Percentiles rank a stretch among this genome's conserved stretches.
phyloP scores from a whole-genome alignment of 1,139 yeast genomes.

The Blastobotrys serpentis region DNA sequence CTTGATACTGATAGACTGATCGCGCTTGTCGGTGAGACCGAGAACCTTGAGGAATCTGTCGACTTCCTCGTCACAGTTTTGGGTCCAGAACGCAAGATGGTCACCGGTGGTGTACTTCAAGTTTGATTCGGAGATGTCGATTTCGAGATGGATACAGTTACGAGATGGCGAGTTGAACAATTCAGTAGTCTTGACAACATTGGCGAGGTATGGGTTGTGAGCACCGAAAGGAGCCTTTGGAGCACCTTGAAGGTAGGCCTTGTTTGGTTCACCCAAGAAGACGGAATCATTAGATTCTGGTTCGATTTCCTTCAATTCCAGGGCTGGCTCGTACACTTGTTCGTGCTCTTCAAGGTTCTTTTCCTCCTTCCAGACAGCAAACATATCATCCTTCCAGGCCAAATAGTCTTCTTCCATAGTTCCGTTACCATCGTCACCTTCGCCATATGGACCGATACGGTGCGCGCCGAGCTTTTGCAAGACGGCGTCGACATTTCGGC shows the following conservation, averaged over 20 bases:
- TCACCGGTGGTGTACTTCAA: constrained; percentile 92
- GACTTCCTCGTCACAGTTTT: constrained; percentile 77
- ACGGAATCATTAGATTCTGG: constrained; percentile 47
- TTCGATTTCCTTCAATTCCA: constrained; percentile 46
- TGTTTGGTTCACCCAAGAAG: constrained; percentile 83
- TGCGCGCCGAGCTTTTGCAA: constrained; percentile 65
- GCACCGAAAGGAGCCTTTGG: constrained; percentile 80
- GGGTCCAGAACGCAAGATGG: constrained; percentile 93
- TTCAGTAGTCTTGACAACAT: constrained; percentile 60
- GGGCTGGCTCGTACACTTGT: constrained; percentile 70
- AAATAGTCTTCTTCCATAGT: constrained; percentile 93
- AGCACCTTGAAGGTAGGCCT: constrained; percentile 53
- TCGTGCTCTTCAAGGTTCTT: constrained; percentile 75
- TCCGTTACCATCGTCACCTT: constrained; percentile 94
- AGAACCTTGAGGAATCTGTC: constrained; percentile 62
- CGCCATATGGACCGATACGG: constrained; percentile 70
- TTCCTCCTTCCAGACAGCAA: constrained; percentile 63
- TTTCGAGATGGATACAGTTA: constrained; percentile 86
- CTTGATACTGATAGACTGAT: constrained; percentile 61
- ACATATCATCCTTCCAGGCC: constrained; percentile 82
- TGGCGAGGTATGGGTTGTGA: constrained; percentile 80
- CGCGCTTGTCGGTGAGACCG: constrained; percentile 54
- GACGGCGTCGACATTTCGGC: constrained; percentile 56
- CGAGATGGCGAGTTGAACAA: constrained; percentile 66
- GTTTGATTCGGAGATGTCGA: constrained; percentile 73